phyloP scores from a whole-genome alignment of 2,329 filamentous ascomycete genomes.

The Chaetomiaceae sp. region DNA sequence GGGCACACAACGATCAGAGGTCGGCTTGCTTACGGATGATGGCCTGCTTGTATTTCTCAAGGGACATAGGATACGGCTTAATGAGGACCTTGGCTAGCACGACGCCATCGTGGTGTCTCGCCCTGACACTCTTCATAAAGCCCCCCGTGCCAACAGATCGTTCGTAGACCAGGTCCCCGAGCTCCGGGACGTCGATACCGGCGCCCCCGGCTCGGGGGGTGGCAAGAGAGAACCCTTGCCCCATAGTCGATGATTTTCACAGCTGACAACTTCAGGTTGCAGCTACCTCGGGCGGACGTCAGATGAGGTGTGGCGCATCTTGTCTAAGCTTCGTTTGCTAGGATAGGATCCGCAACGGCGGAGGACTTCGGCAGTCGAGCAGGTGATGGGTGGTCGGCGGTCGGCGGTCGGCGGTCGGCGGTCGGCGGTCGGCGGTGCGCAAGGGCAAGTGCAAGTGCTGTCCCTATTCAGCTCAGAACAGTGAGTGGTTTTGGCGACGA shows the following conservation, averaged over 20 bases:
- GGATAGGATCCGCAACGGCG: neutral
- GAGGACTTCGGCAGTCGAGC: neutral
- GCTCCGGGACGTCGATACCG: slow-evolving; percentile 88
- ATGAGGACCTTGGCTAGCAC: slow-evolving; percentile 93
- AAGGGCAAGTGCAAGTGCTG: too few species aligned
- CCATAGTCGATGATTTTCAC: slow-evolving; percentile 57
- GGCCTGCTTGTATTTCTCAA: slow-evolving; percentile 72
- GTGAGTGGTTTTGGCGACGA: too few species aligned
- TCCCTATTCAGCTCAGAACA: too few species aligned
- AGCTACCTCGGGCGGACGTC: slow-evolving; percentile 21
- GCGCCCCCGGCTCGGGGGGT: slow-evolving; percentile 88
- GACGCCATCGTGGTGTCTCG: slow-evolving; percentile 82
- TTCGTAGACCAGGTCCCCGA: slow-evolving; percentile 87
- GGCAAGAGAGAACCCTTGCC: slow-evolving; percentile 91
- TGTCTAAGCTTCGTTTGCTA: slow-evolving; percentile 5
- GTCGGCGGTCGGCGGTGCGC: neutral
- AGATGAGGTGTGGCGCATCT: slow-evolving; percentile 20
- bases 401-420: too few species aligned
- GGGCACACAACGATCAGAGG: neutral
- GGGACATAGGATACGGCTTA: slow-evolving; percentile 82
- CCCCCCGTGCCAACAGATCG: slow-evolving; percentile 85
- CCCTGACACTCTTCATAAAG: slow-evolving; percentile 95
- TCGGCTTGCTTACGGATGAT: slow-evolving; percentile 59
- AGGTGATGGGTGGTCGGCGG: too few species aligned
- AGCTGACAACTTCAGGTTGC: slow-evolving; percentile 8